These are phyloP conservation scores for Adansonia madagascariensis DNA, from an alignment of 441 rosid genomes.

Conservation along the genomic window DNA sequence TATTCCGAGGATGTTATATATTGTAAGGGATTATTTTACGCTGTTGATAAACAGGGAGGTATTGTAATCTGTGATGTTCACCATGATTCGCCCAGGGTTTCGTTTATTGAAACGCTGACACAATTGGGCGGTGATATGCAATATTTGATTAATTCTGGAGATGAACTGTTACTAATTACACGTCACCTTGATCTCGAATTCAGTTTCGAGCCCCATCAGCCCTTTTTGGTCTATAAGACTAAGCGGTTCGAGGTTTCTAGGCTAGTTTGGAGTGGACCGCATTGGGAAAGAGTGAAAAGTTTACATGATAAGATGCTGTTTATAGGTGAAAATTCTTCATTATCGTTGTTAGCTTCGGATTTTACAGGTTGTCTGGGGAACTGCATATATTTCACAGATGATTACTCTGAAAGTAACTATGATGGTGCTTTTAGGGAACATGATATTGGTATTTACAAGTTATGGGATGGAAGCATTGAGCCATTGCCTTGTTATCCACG, in stretches of 20 bases:
- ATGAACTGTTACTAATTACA: conserved; percentile 50
- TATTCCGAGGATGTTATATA: conserved; percentile 53
- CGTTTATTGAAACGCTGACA: conserved; percentile 35
- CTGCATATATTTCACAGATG: conserved; percentile 58
- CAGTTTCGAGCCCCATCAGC: conserved; percentile 34
- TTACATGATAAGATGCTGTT: conserved; percentile 51
- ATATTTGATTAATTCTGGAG: conserved; percentile 53
- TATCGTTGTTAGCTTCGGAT: conserved; percentile 47
- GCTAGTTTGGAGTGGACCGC: conserved; percentile 36
- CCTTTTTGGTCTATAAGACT: conserved; percentile 39
- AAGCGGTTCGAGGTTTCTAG: conserved; percentile 45
- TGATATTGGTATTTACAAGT: conserved; percentile 60
- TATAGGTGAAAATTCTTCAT: conserved; percentile 54
- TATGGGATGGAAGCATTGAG: conserved; percentile 47
- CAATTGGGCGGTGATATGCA: conserved; percentile 55
- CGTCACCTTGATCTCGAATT: conserved; percentile 43
- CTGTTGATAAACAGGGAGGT: conserved; percentile 47
- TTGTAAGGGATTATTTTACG: conserved; percentile 48
- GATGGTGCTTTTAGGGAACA: conserved; percentile 46
- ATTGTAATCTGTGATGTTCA: conserved; percentile 45
- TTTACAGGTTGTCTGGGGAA: conserved; percentile 56
- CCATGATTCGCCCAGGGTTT: conserved; percentile 36
- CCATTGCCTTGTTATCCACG: conserved; percentile 45
- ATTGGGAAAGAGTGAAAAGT: conserved; percentile 45
- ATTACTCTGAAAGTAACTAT: conserved; percentile 48